Base-by-base conservation (phyloP, 768 basidiomycete species). In the Naganishia friedmannii region DNA sequence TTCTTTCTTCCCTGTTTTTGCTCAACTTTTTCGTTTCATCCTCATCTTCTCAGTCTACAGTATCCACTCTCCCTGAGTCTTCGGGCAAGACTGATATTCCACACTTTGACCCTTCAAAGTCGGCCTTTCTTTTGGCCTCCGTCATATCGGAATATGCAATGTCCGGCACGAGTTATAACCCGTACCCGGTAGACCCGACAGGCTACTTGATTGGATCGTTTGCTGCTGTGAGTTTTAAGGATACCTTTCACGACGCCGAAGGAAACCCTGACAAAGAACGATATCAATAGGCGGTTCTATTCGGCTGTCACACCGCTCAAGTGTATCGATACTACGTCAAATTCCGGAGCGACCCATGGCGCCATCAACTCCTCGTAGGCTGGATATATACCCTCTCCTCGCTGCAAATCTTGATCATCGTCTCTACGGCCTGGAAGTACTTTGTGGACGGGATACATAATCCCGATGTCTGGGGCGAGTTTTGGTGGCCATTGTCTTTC, bases 401-500 rank as follows among this genome's bases (percentile, higher is more conserved):
- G 3, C 32, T 72, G 2, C 78, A 79, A 63, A 76, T 79, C 29
- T 26, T 76, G 37, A 77, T 79, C 54, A 74, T 79, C 54, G 45
- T 76, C 8, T 45, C 65, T 19, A 72, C 72, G 4, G 70, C 74
- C 12, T 74, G 70, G 67, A 69, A 74, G 54, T 79, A 79, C 46
- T 79, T 66, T 63, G 75, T 77, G 0, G 68, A 66, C 26, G 78
- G 78, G 28, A 72, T 73, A 12, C 45, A 67, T 2, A 58, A 74
- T 23, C 70, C 66, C 13, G 39, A 23, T 37, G 70, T 79, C 17
- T 79, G 78, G 78, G 75, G 74, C 10, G 71, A 73, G 42, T 79
- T 79, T 56, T 76, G 74, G 73, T 76, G 75, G 75, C 76, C 73
- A 1, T 67, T 79, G 19, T 74, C 73, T 39, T 68, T 77, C 17